A percentile compares a stretch with the other conserved stretches of the same genome.
phyloP scores from a whole-genome alignment of 352 stramenopile species.

The Pythium aristosporum region DNA sequence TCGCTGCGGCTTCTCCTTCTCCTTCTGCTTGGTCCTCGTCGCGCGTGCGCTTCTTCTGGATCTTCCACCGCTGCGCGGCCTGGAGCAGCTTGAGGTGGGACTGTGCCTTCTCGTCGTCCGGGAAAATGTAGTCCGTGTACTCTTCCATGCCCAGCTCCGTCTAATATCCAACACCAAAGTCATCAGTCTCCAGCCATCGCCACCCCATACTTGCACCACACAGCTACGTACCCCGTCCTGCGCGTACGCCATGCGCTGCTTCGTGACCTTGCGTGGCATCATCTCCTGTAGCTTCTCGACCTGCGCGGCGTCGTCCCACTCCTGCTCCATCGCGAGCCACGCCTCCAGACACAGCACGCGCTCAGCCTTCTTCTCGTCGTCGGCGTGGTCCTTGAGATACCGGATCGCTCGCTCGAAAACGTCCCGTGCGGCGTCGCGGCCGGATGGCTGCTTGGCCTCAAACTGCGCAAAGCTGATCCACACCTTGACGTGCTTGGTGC shows the following conservation, averaged over 20 bases:
- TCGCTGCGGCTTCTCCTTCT: not conserved
- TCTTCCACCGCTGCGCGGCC: slow-evolving; percentile 97
- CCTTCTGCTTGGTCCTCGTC: slow-evolving; percentile 38
- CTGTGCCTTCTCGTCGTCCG: slow-evolving; percentile 95
- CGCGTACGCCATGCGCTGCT: slow-evolving; percentile 93
- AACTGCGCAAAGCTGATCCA: slow-evolving; percentile 93
- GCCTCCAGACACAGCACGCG: slow-evolving; percentile 96
- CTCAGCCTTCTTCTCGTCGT: slow-evolving; percentile 90
- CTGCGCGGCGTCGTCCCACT: slow-evolving; percentile 45
- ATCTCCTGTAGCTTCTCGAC: slow-evolving; percentile 91
- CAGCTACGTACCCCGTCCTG: slow-evolving; percentile 77
- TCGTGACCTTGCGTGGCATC: slow-evolving; percentile 96
- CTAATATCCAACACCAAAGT: slow-evolving; percentile 28
- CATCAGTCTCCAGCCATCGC: slow-evolving; percentile 14
- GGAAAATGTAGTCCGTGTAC: slow-evolving; percentile 99
- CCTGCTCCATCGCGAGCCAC: slow-evolving; percentile 94
- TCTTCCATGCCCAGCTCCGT: slow-evolving; percentile 94
- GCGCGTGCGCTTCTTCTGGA: slow-evolving; percentile 61
- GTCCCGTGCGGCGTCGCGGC: slow-evolving; percentile 73
- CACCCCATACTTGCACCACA: too few species aligned
- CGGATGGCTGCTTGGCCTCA: slow-evolving; percentile 42
- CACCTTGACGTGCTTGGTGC: slow-evolving; percentile 97
- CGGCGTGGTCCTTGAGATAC: slow-evolving; percentile 85
- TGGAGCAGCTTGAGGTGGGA: slow-evolving; percentile 97
- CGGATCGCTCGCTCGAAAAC: slow-evolving; percentile 92